Evolutionary conservation across 148 eudicot genomes (phyloP).

Genomic region (Rhododendron mucronatum): DNA sequence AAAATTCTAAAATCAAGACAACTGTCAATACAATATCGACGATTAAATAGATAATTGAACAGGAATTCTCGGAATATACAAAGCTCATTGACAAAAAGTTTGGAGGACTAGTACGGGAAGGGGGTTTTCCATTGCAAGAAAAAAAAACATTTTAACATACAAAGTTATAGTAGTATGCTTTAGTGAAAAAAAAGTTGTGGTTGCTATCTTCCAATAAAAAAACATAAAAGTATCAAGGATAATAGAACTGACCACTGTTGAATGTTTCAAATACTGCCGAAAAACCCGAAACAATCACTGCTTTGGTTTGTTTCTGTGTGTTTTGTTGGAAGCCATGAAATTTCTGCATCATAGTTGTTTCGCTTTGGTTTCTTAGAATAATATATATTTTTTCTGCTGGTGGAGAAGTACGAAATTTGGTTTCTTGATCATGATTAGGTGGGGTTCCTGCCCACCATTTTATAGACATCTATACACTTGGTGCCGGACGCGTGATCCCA

Average conservation of each 20-base stretch:
- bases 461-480: not conserved
- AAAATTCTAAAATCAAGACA: not conserved
- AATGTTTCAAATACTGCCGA: not conserved
- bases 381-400: not conserved
- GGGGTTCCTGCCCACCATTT: not conserved
- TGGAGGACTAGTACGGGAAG: not conserved
- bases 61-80: not conserved
- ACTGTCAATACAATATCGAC: not conserved
- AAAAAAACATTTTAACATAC: not conserved
- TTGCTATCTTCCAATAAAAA: not conserved
- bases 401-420: not conserved
- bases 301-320: not conserved
- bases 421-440: not conserved
- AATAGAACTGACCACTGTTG: not conserved
- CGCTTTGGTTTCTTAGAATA: not conserved
- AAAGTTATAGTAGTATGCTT: not conserved
- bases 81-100: not conserved
- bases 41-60: not conserved
- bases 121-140: not conserved
- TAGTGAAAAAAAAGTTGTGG: not conserved
- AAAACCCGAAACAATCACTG: not conserved
- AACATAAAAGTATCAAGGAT: not conserved
- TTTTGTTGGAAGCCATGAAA: not conserved
- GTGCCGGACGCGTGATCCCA: not conserved
- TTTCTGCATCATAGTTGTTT: not conserved